phyloP scores from a whole-genome alignment of 129 eudicot genomes.

The Flaveria bidentis region DNA sequence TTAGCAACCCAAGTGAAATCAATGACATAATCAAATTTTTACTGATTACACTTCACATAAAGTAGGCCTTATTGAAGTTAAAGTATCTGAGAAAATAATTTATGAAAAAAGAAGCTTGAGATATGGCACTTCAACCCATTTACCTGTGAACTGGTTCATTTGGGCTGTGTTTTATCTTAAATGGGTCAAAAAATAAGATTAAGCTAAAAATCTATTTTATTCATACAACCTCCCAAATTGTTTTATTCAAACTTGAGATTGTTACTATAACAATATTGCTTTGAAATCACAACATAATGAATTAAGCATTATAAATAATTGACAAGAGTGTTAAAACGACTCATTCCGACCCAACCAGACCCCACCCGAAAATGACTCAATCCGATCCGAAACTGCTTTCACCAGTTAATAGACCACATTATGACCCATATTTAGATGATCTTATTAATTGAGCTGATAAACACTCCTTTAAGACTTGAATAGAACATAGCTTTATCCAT shows the following conservation, averaged over 20 bases:
- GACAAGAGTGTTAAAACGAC: background rate
- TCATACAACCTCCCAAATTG: background rate
- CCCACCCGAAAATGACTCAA: background rate
- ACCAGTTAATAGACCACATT: background rate
- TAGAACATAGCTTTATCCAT: background rate
- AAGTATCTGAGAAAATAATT: background rate
- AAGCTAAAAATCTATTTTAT: background rate
- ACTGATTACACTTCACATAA: background rate
- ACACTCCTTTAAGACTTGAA: background rate
- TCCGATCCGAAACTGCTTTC: background rate
- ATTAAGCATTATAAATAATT: background rate
- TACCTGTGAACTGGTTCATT: background rate
- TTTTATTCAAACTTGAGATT: background rate
- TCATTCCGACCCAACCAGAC: background rate
- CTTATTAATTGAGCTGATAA: background rate
- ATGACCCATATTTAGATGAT: background rate
- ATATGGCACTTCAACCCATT: constrained; percentile 5
- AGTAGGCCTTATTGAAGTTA: background rate
- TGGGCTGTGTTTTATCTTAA: background rate
- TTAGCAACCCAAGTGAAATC: background rate
- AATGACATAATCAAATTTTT: background rate
- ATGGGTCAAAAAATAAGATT: background rate
- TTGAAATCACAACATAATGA: background rate
- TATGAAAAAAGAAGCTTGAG: background rate
- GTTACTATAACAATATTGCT: background rate